phyloP scores from a whole-genome alignment of 2,329 filamentous ascomycete genomes.

The Colletotrichum spinosum region DNA sequence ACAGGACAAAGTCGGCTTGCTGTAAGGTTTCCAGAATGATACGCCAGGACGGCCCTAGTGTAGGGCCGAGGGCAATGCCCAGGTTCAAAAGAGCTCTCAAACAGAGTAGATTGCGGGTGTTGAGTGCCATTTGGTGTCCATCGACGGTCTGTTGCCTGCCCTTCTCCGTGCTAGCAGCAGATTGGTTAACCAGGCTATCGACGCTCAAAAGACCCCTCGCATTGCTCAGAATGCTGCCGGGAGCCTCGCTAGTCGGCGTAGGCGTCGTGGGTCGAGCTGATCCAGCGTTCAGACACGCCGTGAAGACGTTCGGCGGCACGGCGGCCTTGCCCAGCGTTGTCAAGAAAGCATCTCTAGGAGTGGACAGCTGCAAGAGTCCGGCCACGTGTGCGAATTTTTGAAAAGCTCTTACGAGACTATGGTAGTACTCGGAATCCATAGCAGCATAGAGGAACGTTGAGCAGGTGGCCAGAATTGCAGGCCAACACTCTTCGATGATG shows the following conservation, averaged over 20 bases:
- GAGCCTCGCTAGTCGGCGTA: conserved; percentile 47
- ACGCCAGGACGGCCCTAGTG: conserved; percentile 84
- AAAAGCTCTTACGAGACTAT: conserved; percentile 89
- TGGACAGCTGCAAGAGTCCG: conserved; percentile 84
- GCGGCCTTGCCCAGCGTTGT: conserved; percentile 95
- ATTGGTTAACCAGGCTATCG: conserved; percentile 73
- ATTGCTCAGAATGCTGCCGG: conserved; percentile 73
- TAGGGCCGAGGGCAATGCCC: conserved; percentile 93
- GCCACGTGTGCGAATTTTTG: conserved; percentile 97
- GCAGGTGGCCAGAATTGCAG: conserved; percentile 91
- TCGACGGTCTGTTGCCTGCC: conserved; percentile 71
- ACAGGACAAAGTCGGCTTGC: conserved; percentile 90
- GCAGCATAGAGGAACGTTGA: conserved; percentile 95
- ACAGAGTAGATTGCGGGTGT: conserved; percentile 90
- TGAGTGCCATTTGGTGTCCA: conserved; percentile 68
- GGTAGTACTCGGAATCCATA: conserved; percentile 93
- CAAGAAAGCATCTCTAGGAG: conserved; percentile 92
- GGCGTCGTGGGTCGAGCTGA: conserved; percentile 55
- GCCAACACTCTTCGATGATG: conserved; percentile 94
- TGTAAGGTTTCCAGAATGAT: conserved; percentile 94
- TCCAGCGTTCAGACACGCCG: conserved; percentile 67
- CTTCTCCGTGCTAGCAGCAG: conserved; percentile 67
- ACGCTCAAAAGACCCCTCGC: conserved; percentile 79
- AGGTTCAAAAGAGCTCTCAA: conserved; percentile 92
- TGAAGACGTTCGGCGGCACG: conserved; percentile 83